Evolutionary conservation across 257 asterid genomes (phyloP).

Genomic region (Catharanthus roseus): DNA sequence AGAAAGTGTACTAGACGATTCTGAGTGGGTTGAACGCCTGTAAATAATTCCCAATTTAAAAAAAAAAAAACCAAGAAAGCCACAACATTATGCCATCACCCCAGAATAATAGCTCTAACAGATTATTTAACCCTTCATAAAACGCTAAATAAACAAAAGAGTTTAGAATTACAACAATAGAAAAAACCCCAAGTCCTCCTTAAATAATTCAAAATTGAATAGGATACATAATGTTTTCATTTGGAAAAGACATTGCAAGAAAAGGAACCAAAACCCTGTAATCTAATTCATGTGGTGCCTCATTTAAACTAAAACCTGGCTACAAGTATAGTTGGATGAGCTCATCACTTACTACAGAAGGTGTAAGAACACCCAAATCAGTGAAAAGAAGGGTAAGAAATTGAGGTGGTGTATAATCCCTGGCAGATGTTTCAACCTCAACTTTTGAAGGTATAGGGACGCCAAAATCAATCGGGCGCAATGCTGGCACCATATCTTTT

Average conservation of each 20-base stretch:
- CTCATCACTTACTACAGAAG: constrained; percentile 90
- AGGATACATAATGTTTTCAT: neutral
- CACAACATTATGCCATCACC: too few relatives aligned
- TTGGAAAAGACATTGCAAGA: too few relatives aligned
- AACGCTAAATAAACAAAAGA: too few relatives aligned
- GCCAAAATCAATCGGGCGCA: constrained; percentile 85
- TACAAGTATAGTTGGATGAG: constrained; percentile 73
- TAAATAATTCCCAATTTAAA: too few relatives aligned
- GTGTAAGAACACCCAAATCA: constrained; percentile 86
- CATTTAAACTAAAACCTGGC: neutral
- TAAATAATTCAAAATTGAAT: neutral
- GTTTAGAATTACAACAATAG: neutral
- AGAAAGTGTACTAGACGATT: too few relatives aligned
- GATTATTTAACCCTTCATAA: too few relatives aligned
- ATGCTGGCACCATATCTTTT: constrained; percentile 88
- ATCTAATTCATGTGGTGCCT: neutral
- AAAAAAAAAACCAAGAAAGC: too few relatives aligned
- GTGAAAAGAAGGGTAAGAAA: constrained; percentile 78
- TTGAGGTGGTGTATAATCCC: constrained; percentile 92
- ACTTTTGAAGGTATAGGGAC: constrained; percentile 90
- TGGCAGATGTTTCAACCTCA: constrained; percentile 91
- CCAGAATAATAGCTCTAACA: too few relatives aligned
- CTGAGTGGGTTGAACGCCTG: too few relatives aligned
- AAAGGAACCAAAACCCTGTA: neutral
- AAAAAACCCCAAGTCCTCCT: too few relatives aligned